A percentile compares a stretch with the other conserved stretches of the same genome.
These are phyloP conservation scores for Pythium rhizo-oryzae DNA, from an alignment of 352 stramenopile species.

Conservation along the genomic window DNA sequence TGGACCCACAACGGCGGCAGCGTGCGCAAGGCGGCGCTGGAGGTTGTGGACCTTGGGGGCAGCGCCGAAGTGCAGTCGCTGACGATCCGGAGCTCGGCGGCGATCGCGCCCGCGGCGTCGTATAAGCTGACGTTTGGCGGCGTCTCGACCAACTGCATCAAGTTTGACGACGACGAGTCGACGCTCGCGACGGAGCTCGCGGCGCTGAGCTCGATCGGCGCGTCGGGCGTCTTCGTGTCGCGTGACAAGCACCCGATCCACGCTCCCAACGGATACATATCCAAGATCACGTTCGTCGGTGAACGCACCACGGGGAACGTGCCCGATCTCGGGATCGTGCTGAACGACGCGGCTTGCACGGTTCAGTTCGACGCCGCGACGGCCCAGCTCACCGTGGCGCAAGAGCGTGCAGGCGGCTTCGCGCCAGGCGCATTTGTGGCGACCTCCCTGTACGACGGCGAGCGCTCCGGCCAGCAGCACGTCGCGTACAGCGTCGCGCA, in stretches of 20 bases:
- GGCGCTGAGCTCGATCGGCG: conserved; percentile 37
- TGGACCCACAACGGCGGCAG: conserved; percentile 43
- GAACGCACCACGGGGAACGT: conserved; percentile 60
- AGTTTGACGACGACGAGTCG: conserved; percentile 31
- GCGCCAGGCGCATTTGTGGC: conserved; percentile 44
- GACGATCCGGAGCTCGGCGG: conserved; percentile 36
- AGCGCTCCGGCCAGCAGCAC: conserved; percentile 42
- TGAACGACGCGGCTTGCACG: conserved; percentile 26
- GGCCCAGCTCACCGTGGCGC: conserved; percentile 32
- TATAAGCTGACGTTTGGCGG: conserved; percentile 66
- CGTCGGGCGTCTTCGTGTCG: conserved; percentile 51
- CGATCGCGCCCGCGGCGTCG: conserved; percentile 23
- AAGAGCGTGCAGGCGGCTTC: conserved; percentile 32
- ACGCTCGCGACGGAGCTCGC: conserved; percentile 36
- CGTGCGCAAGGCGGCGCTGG: conserved; percentile 45
- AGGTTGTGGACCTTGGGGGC: conserved; percentile 53
- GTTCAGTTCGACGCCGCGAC: conserved; percentile 32
- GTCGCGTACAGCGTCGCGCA: conserved; percentile 63
- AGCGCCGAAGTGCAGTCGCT: conserved; percentile 67
- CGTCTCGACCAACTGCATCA: conserved; percentile 40
- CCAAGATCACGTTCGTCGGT: conserved; percentile 71
- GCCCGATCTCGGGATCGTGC: conserved; percentile 30
- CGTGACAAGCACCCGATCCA: conserved; percentile 40
- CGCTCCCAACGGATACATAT: conserved; percentile 59
- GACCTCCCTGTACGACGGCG: conserved; percentile 55